Conservation (phyloP, 305 asterid genomes). For the Rubia balearica region DNA sequence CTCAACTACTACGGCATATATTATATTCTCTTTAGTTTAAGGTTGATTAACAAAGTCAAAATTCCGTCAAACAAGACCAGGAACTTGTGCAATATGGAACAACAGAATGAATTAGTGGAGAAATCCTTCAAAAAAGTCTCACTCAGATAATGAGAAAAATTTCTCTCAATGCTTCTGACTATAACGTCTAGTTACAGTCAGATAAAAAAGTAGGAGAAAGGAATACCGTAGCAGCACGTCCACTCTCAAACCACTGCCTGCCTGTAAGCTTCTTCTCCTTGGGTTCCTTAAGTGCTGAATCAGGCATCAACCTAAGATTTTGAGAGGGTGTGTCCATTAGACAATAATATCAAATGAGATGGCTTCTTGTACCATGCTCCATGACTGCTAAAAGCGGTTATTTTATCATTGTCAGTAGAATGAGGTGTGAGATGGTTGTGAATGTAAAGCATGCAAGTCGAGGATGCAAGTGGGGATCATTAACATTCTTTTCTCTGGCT, state of each 20-base stretch:
- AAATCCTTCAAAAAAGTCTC: neutral
- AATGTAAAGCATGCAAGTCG: neutral
- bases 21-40: neutral
- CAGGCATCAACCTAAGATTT: conserved; percentile 84
- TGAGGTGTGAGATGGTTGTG: neutral
- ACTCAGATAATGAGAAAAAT: neutral
- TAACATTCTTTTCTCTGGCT: neutral
- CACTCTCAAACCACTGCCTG: conserved; percentile 95
- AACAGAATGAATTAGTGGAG: neutral
- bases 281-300: conserved; percentile 69
- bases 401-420: neutral
- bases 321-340: conserved; percentile 14
- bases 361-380: neutral
- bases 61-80: neutral
- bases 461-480: neutral
- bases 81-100: neutral
- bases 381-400: neutral
- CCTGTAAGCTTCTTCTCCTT: conserved; percentile 91
- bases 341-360: conserved; percentile 7
- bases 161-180: neutral
- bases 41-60: neutral
- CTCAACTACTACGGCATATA: neutral
- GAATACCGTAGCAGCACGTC: conserved; percentile 59
- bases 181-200: neutral
- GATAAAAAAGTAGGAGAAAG: conserved; percentile 13